Percentiles rank a stretch among this genome's conserved stretches.
Evolutionary conservation across 495 filamentous ascomycete species (phyloP).

Genomic region (Penicillium goetzii): DNA sequence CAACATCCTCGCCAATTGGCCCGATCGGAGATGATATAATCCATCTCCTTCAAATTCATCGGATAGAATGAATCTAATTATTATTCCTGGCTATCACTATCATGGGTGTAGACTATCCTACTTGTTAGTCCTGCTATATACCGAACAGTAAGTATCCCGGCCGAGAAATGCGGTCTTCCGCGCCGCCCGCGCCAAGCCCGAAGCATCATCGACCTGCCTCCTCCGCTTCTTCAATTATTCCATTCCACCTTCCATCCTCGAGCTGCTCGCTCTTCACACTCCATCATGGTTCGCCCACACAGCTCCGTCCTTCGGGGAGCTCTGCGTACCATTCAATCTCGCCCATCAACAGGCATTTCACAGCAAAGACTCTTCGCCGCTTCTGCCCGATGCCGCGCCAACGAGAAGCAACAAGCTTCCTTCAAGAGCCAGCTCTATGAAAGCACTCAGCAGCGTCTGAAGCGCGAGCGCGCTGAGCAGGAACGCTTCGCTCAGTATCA

Average conservation of each 20-base stretch:
- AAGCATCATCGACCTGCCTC: not conserved
- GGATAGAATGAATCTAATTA: not conserved
- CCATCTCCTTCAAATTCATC: not conserved
- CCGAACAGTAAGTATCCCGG: not conserved
- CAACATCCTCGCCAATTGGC: not conserved
- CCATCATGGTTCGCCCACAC: constrained; percentile 27
- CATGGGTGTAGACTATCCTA: not conserved
- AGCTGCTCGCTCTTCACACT: constrained; percentile 13
- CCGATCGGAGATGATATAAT: not conserved
- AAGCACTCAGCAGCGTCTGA: constrained; percentile 75
- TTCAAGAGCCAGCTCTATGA: constrained; percentile 90
- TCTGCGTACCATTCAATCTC: constrained; percentile 28
- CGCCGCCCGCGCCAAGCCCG: constrained; percentile 10
- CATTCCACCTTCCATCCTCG: constrained; percentile 11
- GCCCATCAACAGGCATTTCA: constrained; percentile 13
- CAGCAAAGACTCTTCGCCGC: constrained; percentile 31
- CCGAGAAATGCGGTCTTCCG: constrained; percentile 10
- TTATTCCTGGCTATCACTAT: not conserved
- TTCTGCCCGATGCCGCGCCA: constrained; percentile 23
- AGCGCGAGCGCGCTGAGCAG: constrained; percentile 72
- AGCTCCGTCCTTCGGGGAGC: constrained; percentile 26
- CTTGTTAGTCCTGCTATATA: not conserved
- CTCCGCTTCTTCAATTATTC: constrained; percentile 10
- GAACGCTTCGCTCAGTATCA: constrained; percentile 63
- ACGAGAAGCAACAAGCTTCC: constrained; percentile 44